These are phyloP conservation scores for Erodium maritimum DNA, from an alignment of 345 rosid genomes.

Conservation along the genomic window DNA sequence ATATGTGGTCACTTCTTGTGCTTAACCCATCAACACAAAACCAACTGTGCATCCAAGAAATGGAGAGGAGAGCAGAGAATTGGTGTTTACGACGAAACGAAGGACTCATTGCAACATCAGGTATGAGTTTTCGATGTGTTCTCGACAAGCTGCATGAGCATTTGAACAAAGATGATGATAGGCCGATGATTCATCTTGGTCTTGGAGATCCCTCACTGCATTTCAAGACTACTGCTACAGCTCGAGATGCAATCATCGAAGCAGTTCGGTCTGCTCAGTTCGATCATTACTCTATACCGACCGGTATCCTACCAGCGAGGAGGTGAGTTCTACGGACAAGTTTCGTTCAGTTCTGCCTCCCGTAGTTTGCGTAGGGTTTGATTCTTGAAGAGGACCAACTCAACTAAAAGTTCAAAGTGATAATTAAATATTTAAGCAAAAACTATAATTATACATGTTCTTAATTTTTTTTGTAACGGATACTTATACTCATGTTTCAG, in stretches of 20 bases:
- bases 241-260: conserved; percentile 45
- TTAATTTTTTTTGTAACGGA: no score
- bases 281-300: conserved; percentile 34
- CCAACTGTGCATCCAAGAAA: neutral
- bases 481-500: no score
- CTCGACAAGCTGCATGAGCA: conserved; percentile 25
- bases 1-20: no score
- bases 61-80: conserved; percentile 10
- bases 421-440: no score
- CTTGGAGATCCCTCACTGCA: conserved; percentile 69
- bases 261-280: conserved; percentile 37
- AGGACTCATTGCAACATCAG: conserved; percentile 12
- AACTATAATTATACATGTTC: no score
- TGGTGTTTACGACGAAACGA: conserved; percentile 27
- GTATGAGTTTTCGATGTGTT: conserved; percentile 29
- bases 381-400: no score
- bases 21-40: no score
- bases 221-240: conserved; percentile 37
- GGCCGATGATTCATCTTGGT: conserved; percentile 37
- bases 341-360: no score
- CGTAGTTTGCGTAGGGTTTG: no score
- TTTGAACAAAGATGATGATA: conserved; percentile 24
- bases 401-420: no score
- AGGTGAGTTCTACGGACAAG: conserved; percentile 16
- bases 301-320: conserved; percentile 49